Evolutionary conservation across 306 rosid species (phyloP), one percentile per base, ranked within the genome.

Genomic region (Corylus avellana): DNA sequence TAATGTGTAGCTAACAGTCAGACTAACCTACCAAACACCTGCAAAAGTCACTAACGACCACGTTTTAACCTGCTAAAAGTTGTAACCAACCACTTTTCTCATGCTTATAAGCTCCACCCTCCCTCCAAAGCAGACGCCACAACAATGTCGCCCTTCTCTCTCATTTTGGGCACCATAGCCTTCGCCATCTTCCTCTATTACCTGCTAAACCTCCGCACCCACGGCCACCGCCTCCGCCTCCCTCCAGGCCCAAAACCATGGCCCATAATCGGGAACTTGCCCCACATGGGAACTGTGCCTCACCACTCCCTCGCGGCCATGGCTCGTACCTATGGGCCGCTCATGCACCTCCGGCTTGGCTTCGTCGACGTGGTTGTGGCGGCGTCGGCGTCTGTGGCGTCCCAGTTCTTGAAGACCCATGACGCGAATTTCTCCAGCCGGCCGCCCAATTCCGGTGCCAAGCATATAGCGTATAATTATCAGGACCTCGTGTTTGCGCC

Each of bases 181-280:
- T 12, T 75, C 0, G 82, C 88, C 0, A 8, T 78, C 5, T 10
- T 92, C 1, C 7, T 89, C 9, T 77, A 77, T 69, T 62, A 69
- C 13, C 10, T 88, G 1, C 17, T 89, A 2, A 79, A 48, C 27
- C 75, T 47, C 10, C 12, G 71, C 11, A 39, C 35, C 18, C 77
- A 83, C 0, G 75, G 85, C 0, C 67, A 56, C 12, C 46, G 85
- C 0, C 72, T 53, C 0, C 87, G 88, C 10, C 91, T 91, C 4
- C 91, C 97, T 0, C 98, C 98, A 0, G 97, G 98, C 1, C 98
- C 97, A 0, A 78, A 82, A 16, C 95, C 97, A 1, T 94, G 98
- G 98, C 97, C 97, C 0, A 12, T 92, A 1, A 16, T 94, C 16
- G 98, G 98, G 1, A 94, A 94, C 87, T 25, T 94, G 29, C 97